These are phyloP conservation scores for Balamuthia mandrillaris DNA, from an alignment of 208 protist species.

Conservation along the genomic window DNA sequence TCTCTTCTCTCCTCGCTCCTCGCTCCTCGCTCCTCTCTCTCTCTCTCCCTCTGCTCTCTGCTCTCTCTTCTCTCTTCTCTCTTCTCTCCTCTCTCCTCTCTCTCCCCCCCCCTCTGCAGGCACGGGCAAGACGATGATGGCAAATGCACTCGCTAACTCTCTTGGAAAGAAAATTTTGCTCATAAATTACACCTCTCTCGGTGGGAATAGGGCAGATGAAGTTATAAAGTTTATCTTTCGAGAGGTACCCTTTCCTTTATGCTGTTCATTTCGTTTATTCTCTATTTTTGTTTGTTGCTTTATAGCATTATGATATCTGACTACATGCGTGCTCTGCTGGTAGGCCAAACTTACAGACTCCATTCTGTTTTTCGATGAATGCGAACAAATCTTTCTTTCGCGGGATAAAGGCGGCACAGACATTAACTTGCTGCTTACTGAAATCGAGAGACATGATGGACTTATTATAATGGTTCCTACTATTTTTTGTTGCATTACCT, in stretches of 20 bases:
- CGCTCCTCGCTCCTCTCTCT: too few species aligned
- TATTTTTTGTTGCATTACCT: too few species aligned
- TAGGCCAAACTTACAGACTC: slow-evolving; percentile 61
- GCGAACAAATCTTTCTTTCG: neutral
- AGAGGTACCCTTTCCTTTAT: too few species aligned
- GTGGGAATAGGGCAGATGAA: neutral
- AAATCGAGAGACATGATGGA: slow-evolving; percentile 58
- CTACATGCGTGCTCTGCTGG: too few species aligned
- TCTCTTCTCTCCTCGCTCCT: too few species aligned
- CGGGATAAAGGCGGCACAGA: neutral
- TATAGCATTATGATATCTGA: too few species aligned
- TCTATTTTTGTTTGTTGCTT: too few species aligned
- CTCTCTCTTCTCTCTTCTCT: too few species aligned
- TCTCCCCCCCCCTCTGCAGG: too few species aligned
- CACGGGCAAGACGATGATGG: slow-evolving; percentile 61
- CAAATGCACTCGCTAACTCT: slow-evolving; percentile 40
- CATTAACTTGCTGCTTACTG: slow-evolving; percentile 52
- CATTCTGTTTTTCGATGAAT: slow-evolving; percentile 50
- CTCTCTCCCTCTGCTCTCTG: too few species aligned
- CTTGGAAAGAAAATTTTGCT: slow-evolving; percentile 50
- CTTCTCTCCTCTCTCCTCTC: too few species aligned
- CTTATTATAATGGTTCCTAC: slow-evolving; percentile 52
- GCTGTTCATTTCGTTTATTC: too few species aligned
- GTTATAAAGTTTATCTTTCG: slow-evolving; percentile 55
- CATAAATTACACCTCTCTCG: slow-evolving; percentile 55